Base-by-base conservation (phyloP, 768 basidiomycete species). In the Amanita exitialis region DNA sequence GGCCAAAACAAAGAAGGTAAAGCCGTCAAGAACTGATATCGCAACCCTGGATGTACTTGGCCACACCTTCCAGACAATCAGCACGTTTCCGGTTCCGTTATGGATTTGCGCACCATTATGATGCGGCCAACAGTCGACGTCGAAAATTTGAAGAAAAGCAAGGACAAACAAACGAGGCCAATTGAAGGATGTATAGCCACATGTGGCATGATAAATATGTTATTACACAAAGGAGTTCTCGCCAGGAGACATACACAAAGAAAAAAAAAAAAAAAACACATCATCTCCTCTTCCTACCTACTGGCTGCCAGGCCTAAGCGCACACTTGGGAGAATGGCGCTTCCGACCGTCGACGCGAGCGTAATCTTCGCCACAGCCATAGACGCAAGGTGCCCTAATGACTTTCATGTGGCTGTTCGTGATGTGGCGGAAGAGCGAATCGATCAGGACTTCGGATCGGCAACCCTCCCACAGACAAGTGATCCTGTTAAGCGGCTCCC, bases 341-440 rank as follows among this genome's bases (percentile, higher is more conserved):
- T 16, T 39, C 20, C 36, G 47, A 48, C 37, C 20, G 16, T 48
- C 47, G 5, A 37, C 8, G 13, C 47, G 35, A 37, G 35, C 21
- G 16, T 36, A 47, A 20, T 15, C 47, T 12, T 48, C 47, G 2
- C 36, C 47, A 27, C 47, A 39, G 6, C 30, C 45, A 20, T 23
- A 25, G 8, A 37, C 7, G 10, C 47, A 39, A 3, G 34, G 21
- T 36, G 47, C 37, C 4, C 25, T 16, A 36, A 38, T 13, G 35
- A 48, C 47, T 4, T 48, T 34, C 47, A 48, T 48, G 12, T 48
- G 47, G 15, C 36, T 25, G 36, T 28, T 48, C 20, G 47, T 48
- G 13, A 48, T 28, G 15, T 48, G 47, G 36, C 47, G 47, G 23
- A 48, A 48, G 15, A 48, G 37, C 9, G 47, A 48, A 12, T 38